phyloP scores from a whole-genome alignment of 768 basidiomycete species.

The Leccinum longicurvipes region DNA sequence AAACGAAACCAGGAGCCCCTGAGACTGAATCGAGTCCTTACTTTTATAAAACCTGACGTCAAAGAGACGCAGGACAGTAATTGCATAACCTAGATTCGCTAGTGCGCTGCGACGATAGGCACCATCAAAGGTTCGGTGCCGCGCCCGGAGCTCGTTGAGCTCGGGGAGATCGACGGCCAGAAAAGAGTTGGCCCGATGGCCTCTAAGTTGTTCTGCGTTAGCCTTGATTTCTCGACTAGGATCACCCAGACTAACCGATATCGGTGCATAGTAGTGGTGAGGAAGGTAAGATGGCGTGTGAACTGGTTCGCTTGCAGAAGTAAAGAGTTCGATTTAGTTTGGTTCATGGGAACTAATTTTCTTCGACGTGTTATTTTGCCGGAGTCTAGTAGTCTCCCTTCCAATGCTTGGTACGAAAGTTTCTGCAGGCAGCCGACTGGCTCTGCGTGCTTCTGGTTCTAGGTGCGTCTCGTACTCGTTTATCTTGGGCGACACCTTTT shows the following conservation, averaged over 20 bases:
- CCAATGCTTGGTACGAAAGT: slow-evolving; percentile 22
- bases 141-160: slow-evolving; percentile 72
- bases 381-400: neutral
- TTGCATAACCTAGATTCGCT: slow-evolving; percentile 66
- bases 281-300: slow-evolving; percentile 9
- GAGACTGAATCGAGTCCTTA: slow-evolving; percentile 32
- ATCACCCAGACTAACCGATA: slow-evolving; percentile 24
- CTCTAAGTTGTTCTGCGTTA: slow-evolving; percentile 28
- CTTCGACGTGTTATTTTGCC: neutral
- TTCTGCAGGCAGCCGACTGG: slow-evolving; percentile 21
- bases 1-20: neutral
- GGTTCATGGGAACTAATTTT: slow-evolving; percentile 6
- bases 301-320: slow-evolving; percentile 15
- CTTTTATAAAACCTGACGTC: slow-evolving; percentile 70
- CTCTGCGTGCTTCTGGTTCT: slow-evolving; percentile 19
- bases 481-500: slow-evolving; percentile 3
- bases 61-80: slow-evolving; percentile 78
- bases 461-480: slow-evolving; percentile 12
- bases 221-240: neutral
- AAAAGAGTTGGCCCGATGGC: slow-evolving; percentile 50
- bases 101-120: slow-evolving; percentile 78
- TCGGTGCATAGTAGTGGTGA: slow-evolving; percentile 17
- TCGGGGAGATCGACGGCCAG: slow-evolving; percentile 51
- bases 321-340: slow-evolving; percentile 11
- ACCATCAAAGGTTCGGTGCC: slow-evolving; percentile 80